Base-by-base conservation (phyloP, 305 asterid species). In the Rubia balearica region DNA sequence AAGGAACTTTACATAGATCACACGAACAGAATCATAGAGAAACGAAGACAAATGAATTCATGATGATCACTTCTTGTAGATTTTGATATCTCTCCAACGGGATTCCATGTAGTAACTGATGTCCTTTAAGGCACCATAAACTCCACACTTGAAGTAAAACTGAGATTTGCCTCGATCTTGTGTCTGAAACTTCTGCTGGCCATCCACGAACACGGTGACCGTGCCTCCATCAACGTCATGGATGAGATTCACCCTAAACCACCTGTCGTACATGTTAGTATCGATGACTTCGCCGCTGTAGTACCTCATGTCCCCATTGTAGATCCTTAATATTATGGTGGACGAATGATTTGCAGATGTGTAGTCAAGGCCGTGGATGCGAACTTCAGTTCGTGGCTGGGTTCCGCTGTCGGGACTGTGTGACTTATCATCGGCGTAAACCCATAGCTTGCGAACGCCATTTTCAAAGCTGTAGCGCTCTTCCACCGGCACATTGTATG, bases 61-160 rank as follows among this genome's bases (percentile, higher is more conserved):
- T 49, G 7, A 49, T 0, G 21, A 49, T 62, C 46, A 72, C 43
- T 73, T 81, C 74, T 73, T 71, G 73, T 69, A 70, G 48, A 82
- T 79, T 43, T 79, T 79, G 43, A 79, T 82, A 33, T 79, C 72
- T 68, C 69, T 77, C 81, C 82, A 79, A n/a, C 80, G 78, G 22
- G 82, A 77, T 74, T 82, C 86, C 82, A 79, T 79, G 65, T 79
- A 74, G 48, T 82, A 68, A 68, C 83, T 82, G 42, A 75, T 71
- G 22, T 70, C 69, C n/a, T 46, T 64, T 10, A 77, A 76, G 6
- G 83, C 81, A 61, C 70, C 85, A 67, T 82, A 79, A 19, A 76
- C 83, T 56, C 85, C 83, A 75, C 85, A 82, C 69, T 82, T 82
- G 75, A 82, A 82, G 73, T 74, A 42, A 48, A 79, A 70, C 24